phyloP scores from a whole-genome alignment of 176 grass and related monocot genomes.

The Rhipidocladum racemiflorum region DNA sequence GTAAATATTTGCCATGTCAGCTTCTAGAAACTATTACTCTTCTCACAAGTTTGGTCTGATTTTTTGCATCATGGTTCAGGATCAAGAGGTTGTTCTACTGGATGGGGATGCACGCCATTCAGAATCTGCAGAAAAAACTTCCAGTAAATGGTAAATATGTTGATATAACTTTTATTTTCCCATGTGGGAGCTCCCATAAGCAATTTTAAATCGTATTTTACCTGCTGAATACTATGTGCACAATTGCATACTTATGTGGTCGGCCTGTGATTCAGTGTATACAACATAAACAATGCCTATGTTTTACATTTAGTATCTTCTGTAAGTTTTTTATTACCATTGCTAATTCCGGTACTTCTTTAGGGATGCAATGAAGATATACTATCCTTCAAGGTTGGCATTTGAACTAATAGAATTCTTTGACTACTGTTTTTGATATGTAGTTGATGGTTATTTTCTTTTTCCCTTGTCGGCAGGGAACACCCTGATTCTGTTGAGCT shows the following conservation, averaged over 20 bases:
- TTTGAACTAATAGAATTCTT: slow-evolving; percentile 11
- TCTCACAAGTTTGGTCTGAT: slow-evolving; percentile 24
- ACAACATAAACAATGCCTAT: slow-evolving; percentile 5
- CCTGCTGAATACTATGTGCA: not conserved
- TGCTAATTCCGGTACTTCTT: slow-evolving; percentile 33
- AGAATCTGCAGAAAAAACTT: slow-evolving; percentile 38
- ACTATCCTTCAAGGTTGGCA: slow-evolving; percentile 81
- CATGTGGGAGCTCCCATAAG: not conserved
- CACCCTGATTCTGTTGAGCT: slow-evolving; percentile 68
- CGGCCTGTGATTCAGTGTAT: slow-evolving; percentile 1
- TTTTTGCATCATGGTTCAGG: slow-evolving; percentile 44
- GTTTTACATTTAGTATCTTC: slow-evolving; percentile 15
- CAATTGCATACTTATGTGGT: not conserved
- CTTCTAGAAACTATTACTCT: not conserved
- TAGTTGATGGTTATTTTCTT: slow-evolving; percentile 30
- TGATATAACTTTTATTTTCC: slow-evolving; percentile 2
- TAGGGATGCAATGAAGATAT: slow-evolving; percentile 60
- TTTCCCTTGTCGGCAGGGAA: slow-evolving; percentile 43
- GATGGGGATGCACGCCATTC: slow-evolving; percentile 57
- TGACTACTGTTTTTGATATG: slow-evolving; percentile 22
- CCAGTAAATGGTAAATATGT: slow-evolving; percentile 51
- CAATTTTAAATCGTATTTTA: not conserved
- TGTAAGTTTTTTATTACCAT: slow-evolving; percentile 16
- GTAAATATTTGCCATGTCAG: not conserved
- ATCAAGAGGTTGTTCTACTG: slow-evolving; percentile 75